These are phyloP conservation scores for Verticillium nonalfalfae DNA, from an alignment of 2,329 filamentous ascomycete species.

Conservation along the genomic window DNA sequence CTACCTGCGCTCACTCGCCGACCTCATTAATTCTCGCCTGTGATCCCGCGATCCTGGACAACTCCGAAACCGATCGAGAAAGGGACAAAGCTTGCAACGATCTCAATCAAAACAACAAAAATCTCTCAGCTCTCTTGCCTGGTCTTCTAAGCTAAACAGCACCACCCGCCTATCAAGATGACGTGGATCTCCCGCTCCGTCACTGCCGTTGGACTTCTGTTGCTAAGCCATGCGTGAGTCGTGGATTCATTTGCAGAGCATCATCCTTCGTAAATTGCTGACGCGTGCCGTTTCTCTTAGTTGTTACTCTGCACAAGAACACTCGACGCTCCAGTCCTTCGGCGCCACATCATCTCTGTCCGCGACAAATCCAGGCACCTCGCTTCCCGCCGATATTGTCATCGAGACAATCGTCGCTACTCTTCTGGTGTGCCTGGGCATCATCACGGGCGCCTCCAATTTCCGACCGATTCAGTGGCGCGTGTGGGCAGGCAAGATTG, in stretches of 20 bases:
- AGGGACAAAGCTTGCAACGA: too few species aligned
- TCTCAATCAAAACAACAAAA: too few species aligned
- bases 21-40: too few species aligned
- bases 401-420: constrained; percentile 81
- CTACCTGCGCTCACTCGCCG: too few species aligned
- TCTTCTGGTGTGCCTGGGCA: constrained; percentile 71
- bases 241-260: neutral
- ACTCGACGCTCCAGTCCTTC: constrained; percentile 65
- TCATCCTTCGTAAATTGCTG: neutral
- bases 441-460: constrained; percentile 70
- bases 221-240: constrained; percentile 81
- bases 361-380: constrained; percentile 32
- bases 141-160: neutral
- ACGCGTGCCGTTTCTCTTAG: constrained; percentile 37
- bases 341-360: constrained; percentile 38
- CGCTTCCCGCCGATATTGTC: constrained; percentile 77
- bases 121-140: neutral
- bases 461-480: constrained; percentile 82
- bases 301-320: constrained; percentile 94
- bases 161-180: constrained; percentile 41
- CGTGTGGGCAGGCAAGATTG: constrained; percentile 77
- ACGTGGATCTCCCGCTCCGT: constrained; percentile 64
- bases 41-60: too few species aligned
- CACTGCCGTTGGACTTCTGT: constrained; percentile 67
- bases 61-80: too few species aligned